phyloP scores from a whole-genome alignment of 2,329 filamentous ascomycete genomes.

The Fusarium xyrophilum region DNA sequence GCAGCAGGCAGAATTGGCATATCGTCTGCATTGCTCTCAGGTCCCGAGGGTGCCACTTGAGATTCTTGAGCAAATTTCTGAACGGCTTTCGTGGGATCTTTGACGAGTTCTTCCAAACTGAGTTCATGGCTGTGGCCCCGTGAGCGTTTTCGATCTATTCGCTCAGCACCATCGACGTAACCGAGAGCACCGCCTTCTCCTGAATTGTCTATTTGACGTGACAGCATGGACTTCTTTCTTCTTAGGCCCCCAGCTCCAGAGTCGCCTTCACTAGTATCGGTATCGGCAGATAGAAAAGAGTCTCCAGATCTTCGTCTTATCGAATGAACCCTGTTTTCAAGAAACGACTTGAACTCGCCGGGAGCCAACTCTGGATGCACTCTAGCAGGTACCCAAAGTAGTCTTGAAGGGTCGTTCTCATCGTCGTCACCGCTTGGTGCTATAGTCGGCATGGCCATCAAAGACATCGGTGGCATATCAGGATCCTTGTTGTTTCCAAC shows the following conservation, averaged over 20 bases:
- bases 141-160: constrained; percentile 76
- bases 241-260: constrained; percentile 70
- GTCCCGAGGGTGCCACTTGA: constrained; percentile 53
- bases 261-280: constrained; percentile 58
- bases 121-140: constrained; percentile 64
- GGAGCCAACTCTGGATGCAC: constrained; percentile 95
- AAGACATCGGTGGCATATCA: constrained; percentile 73
- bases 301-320: constrained; percentile 85
- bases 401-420: constrained; percentile 83
- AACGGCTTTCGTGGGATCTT: constrained; percentile 76
- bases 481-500: constrained; percentile 76
- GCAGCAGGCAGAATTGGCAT: constrained; percentile 84
- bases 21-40: constrained; percentile 66
- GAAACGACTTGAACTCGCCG: constrained; percentile 94
- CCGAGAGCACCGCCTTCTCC: constrained; percentile 63
- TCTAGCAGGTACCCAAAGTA: constrained; percentile 95
- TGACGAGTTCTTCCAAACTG: constrained; percentile 82
- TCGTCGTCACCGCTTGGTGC: constrained; percentile 77
- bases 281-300: constrained; percentile 66
- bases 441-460: constrained; percentile 74
- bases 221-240: constrained; percentile 95
- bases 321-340: constrained; percentile 90
- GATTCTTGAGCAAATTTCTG: constrained; percentile 70
- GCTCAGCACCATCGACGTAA: constrained; percentile 85
- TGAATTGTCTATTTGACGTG: constrained; percentile 83